These are phyloP conservation scores for Filobasidium uniguttulatum DNA, from an alignment of 1,284 basidiomycete species.

Conservation along the genomic window DNA sequence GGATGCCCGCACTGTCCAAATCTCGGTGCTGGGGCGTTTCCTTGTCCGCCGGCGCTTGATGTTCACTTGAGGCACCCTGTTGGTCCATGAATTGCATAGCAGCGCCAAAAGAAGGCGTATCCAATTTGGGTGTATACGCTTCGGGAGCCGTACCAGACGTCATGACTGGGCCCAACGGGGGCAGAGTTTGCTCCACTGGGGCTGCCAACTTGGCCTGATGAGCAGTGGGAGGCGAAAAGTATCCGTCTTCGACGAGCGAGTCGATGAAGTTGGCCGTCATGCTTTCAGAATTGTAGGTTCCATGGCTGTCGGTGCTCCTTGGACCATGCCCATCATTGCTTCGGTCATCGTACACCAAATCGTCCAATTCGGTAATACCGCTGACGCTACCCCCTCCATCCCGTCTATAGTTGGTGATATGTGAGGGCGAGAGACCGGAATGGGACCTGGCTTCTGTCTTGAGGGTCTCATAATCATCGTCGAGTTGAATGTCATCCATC, in stretches of 20 bases:
- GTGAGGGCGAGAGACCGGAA: too few species aligned
- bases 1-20: slow-evolving; percentile 46
- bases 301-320: background rate
- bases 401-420: background rate
- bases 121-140: slow-evolving; percentile 18
- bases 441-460: too few species aligned
- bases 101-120: slow-evolving; percentile 26
- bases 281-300: slow-evolving; percentile 18
- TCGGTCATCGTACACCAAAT: background rate
- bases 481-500: background rate
- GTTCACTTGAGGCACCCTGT: too few species aligned
- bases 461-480: background rate
- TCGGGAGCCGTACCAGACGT: slow-evolving; percentile 9
- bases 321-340: background rate
- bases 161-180: slow-evolving; percentile 10
- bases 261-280: slow-evolving; percentile 36
- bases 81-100: slow-evolving; percentile 20
- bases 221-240: slow-evolving; percentile 29
- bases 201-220: slow-evolving; percentile 8
- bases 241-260: slow-evolving; percentile 33
- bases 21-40: slow-evolving; percentile 20
- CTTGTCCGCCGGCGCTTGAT: too few species aligned
- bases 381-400: background rate
- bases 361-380: background rate
- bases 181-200: slow-evolving; percentile 16